Evolutionary conservation across 2,329 filamentous ascomycete species (phyloP), one percentile per base, ranked within the genome.

Genomic region (Fusarium sp.): DNA sequence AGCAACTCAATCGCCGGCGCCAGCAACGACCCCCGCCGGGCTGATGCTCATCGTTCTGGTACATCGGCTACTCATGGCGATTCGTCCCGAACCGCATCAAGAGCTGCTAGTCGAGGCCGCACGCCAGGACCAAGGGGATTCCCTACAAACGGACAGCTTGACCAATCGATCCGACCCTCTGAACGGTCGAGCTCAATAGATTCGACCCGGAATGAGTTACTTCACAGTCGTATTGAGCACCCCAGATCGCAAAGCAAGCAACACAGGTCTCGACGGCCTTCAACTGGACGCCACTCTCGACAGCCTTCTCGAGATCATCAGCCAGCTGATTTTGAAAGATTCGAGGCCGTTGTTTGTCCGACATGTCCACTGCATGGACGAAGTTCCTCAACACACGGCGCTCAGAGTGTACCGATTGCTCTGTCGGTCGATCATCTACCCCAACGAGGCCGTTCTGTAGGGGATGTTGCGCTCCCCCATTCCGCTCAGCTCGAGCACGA

Each of bases 401-500:
- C 44, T 8, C 56, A 51, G 37, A 39, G 58, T 34, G 58, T 41
- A 18, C 58, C 58, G 11, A 15, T 60, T 12, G 28, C 34, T 7
- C 36, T 60, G 27, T 13, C 41, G 34, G 40, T 55, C 44, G 58
- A 60, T 18, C 12, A 50, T 11, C 27, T 55, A n/a, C 58, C 50
- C 39, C 58, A 55, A 12, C 31, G 58, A 31, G 58, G 50, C 6
- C 58, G 54, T 31, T 60, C 40, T 46, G 50, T 41, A 34, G 58
- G 37, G 15, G 41, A 23, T n/a, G 31, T 30, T 11, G 41, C 34
- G 28, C 13, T 34, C 28, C 3, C n/a, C 27, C 79, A 43, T 78
- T 79, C 1, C 77, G 78, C 7, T 78, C 78, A 39, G 70, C 76
- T 11, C 81, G 79, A 37, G 12, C 50, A 60, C n/a, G 58, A 55